Base-by-base conservation (phyloP, 805 yeast species). In the Myxozyma neotropica region DNA sequence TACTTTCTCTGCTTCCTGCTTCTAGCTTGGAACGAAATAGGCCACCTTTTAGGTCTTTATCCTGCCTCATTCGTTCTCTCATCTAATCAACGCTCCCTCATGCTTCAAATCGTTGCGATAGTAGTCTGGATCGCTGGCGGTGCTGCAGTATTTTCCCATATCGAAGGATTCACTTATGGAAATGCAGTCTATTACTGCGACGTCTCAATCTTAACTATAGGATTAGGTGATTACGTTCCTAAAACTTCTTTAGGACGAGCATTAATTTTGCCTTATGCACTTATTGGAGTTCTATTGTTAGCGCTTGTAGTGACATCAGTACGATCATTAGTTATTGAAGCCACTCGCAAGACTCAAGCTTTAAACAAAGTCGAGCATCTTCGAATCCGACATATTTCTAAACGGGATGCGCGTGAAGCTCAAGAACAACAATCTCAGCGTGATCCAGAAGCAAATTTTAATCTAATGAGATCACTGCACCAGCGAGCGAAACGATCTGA, bases 261-360 rank as follows among this genome's bases (percentile, higher is more conserved):
- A 0, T 73, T 88, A 61, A 75, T 81, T 0, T 74, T 90, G 53
- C 70, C 87, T 1, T 88, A 84, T 73, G 82, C 94, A 4, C 71
- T 88, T 17, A 72, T 82, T 13, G 96, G 96, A 0, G 82, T 91
- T 19, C 72, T 91, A 33, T 74, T 85, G 27, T 78, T 90, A 69
- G 96, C 96, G 63, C 76, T 91, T 50, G 82, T 89, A 15, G 78
- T 91, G 23, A 81, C 88, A 0, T 82, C 87, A 75, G 84, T 89
- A 23, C 76, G 91, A 38, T 80, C 83, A 29, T 83, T 87, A 62
- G 84, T 88, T 23, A 73, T 82, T 21, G 78, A 81, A n/a, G 77
- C 87, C 1, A 80, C 85, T 1, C 80, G 82, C 0, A 85, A 90
- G 2, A 82, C 88, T 0, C 73, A 85, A 10, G 81, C 82, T 57